Percentiles rank a stretch among this genome's conserved stretches.
Evolutionary conservation across 2,329 filamentous ascomycete species (phyloP).

Genomic region (Cordyceps cicadae): DNA sequence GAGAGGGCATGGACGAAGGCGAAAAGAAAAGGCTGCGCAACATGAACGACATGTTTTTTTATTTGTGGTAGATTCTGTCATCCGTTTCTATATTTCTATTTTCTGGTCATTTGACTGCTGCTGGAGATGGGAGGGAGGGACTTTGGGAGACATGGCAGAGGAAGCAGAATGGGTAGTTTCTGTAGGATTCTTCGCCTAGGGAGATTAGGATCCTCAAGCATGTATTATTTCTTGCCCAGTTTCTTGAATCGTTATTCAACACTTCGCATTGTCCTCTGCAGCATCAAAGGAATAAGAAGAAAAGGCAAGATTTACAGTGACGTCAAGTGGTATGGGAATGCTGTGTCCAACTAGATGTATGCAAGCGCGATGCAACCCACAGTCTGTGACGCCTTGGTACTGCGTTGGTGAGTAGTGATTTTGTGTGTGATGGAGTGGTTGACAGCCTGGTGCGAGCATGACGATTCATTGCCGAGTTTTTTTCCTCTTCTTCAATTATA

Average conservation of each 20-base stretch:
- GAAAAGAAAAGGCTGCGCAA: neutral
- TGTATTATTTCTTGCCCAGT: constrained; percentile 37
- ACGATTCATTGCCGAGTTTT: no score
- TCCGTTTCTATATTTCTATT: constrained; percentile 8
- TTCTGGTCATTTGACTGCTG: neutral
- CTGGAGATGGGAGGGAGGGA: neutral
- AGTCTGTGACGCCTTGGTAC: neutral
- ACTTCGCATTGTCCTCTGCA: neutral
- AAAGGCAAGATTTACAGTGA: neutral
- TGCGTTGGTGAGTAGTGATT: neutral
- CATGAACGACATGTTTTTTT: constrained; percentile 7
- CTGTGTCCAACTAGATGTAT: neutral
- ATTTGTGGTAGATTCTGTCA: neutral
- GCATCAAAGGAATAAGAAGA: neutral
- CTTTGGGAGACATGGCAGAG: constrained; percentile 11
- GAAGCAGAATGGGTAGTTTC: constrained; percentile 8
- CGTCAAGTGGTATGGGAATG: neutral
- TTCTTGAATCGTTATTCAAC: constrained; percentile 9
- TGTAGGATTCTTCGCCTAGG: constrained; percentile 20
- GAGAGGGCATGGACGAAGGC: constrained; percentile 5
- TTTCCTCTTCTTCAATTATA: no score
- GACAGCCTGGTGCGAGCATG: neutral
- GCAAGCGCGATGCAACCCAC: neutral
- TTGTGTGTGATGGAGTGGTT: neutral
- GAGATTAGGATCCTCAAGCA: constrained; percentile 28